These are phyloP conservation scores for Aureobasidium mangrovei DNA, from an alignment of 2,329 filamentous ascomycete genomes.

Conservation along the genomic window DNA sequence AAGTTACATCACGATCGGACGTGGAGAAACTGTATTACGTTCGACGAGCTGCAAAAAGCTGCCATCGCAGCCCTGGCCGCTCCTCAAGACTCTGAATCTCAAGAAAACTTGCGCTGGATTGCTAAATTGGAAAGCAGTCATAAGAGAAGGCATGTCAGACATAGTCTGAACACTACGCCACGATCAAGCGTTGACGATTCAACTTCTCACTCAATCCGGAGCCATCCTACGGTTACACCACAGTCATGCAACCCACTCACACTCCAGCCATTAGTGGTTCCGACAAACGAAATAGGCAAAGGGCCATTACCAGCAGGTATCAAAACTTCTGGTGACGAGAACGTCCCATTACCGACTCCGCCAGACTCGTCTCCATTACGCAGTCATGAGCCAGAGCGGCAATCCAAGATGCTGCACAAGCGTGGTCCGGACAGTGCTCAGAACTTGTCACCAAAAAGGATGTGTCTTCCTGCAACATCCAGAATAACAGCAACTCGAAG, in stretches of 20 bases:
- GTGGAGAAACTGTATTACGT: slow-evolving; percentile 59
- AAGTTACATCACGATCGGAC: slow-evolving; percentile 72
- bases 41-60: slow-evolving; percentile 59
- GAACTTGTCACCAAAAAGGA: neutral
- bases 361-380: slow-evolving; percentile 1
- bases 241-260: too few relatives aligned
- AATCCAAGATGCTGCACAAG: neutral
- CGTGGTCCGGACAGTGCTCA: neutral
- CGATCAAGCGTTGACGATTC: slow-evolving; percentile 10
- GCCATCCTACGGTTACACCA: neutral
- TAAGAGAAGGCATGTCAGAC: slow-evolving; percentile 24
- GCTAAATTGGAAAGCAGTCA: slow-evolving; percentile 44
- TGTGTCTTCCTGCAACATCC: too few relatives aligned
- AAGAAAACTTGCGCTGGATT: slow-evolving; percentile 55
- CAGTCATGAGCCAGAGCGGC: too few relatives aligned
- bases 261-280: too few relatives aligned
- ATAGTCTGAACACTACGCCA: slow-evolving; percentile 18
- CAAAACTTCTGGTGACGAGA: neutral
- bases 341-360: neutral
- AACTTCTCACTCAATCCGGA: slow-evolving; percentile 3
- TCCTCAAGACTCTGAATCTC: slow-evolving; percentile 45
- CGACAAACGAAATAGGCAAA: too few relatives aligned
- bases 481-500: neutral
- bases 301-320: too few relatives aligned
- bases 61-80: slow-evolving; percentile 49